phyloP scores from a whole-genome alignment of 441 rosid species.

The Euphorbia celastroides region DNA sequence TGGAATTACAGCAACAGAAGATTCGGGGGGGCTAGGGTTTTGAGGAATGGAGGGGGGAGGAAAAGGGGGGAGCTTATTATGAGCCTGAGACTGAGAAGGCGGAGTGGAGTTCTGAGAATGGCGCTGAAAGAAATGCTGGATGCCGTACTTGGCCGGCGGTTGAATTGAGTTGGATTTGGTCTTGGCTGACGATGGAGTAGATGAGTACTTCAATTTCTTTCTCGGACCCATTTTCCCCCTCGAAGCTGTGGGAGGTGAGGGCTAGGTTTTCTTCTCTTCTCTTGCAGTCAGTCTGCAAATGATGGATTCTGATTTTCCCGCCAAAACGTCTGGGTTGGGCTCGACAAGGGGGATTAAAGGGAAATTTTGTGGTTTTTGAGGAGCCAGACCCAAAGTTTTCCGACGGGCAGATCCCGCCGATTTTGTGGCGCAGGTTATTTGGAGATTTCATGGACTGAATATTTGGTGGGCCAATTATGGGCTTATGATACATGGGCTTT shows the following conservation, averaged over 20 bases:
- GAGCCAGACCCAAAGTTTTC: too few relatives aligned
- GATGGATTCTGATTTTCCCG: too few relatives aligned
- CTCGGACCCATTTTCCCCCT: conserved; percentile 57
- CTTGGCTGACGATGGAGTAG: conserved; percentile 23
- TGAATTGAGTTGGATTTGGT: conserved; percentile 15
- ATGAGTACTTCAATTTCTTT: conserved; percentile 54
- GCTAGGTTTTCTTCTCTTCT: conserved; percentile 3
- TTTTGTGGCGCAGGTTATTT: too few relatives aligned
- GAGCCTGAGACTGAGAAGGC: conserved; percentile 6
- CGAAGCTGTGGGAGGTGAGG: neutral
- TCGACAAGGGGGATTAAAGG: too few relatives aligned
- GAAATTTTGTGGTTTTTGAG: too few relatives aligned
- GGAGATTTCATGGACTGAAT: too few relatives aligned
- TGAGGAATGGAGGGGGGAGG: neutral
- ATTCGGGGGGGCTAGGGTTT: neutral
- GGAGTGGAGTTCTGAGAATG: conserved; percentile 52
- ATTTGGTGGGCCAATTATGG: too few relatives aligned
- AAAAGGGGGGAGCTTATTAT: neutral
- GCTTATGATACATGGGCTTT: too few relatives aligned
- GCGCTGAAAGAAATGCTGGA: conserved; percentile 87
- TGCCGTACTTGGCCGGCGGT: conserved; percentile 56
- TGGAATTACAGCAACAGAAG: neutral
- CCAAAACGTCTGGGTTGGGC: too few relatives aligned
- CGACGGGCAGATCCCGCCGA: too few relatives aligned
- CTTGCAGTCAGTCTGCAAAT: too few relatives aligned